phyloP scores from a whole-genome alignment of 1,284 basidiomycete species.

The Inonotus obliquus region DNA sequence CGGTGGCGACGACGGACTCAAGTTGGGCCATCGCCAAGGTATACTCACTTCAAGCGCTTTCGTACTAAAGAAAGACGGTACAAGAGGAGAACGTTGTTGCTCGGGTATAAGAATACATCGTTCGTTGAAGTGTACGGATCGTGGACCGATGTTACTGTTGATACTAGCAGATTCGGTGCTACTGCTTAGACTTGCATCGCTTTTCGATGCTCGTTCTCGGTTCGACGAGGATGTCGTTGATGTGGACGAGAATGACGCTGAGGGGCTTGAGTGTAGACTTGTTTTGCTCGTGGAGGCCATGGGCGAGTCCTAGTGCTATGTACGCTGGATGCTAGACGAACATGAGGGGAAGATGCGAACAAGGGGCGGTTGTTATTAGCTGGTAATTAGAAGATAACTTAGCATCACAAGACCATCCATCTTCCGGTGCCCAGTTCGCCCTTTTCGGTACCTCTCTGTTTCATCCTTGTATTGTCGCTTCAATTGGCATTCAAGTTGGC shows the following conservation, averaged over 20 bases:
- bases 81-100: background rate
- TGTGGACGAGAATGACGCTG: background rate
- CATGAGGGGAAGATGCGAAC: background rate
- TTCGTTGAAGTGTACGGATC: conserved; percentile 16
- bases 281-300: background rate
- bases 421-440: background rate
- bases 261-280: background rate
- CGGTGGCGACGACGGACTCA: background rate
- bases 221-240: background rate
- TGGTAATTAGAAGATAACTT: background rate
- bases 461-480: no score
- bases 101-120: conserved; percentile 17
- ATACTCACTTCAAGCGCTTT: conserved; percentile 8
- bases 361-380: background rate
- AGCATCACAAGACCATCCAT: background rate
- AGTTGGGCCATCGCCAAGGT: conserved; percentile 5
- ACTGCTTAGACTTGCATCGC: background rate
- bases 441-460: background rate
- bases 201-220: background rate
- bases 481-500: no score
- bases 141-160: background rate
- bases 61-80: background rate
- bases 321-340: background rate
- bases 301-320: background rate
- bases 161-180: background rate